These are phyloP conservation scores for Carex scoparia DNA, from an alignment of 176 grass and related monocot species.

Conservation along the genomic window DNA sequence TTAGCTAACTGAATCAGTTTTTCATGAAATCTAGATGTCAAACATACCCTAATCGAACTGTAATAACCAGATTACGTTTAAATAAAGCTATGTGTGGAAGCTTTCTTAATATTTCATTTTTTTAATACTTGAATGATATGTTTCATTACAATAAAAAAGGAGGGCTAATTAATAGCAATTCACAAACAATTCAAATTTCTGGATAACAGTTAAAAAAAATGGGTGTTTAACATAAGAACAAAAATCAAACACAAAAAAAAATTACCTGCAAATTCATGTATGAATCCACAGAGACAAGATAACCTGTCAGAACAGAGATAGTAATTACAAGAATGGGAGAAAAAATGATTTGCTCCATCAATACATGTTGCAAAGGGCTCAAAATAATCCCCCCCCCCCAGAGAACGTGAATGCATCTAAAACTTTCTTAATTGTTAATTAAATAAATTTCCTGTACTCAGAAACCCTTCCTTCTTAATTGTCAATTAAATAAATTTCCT, in stretches of 20 bases:
- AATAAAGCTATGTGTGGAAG: not conserved
- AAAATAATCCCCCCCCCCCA: not conserved
- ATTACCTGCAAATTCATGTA: slow-evolving; percentile 94
- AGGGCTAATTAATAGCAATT: not conserved
- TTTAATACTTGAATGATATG: not conserved
- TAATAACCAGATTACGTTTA: not conserved
- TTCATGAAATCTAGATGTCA: not conserved
- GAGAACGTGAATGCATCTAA: not conserved
- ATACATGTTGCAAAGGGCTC: not conserved
- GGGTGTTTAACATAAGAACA: not conserved
- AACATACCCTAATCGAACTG: not conserved
- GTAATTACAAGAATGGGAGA: not conserved
- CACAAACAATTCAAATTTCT: not conserved
- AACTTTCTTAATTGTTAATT: not conserved
- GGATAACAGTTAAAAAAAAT: not conserved
- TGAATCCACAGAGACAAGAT: slow-evolving; percentile 88
- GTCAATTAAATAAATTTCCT: no score
- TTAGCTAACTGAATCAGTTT: not conserved
- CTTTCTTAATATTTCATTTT: not conserved
- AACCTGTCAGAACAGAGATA: slow-evolving; percentile 35
- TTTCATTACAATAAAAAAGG: not conserved
- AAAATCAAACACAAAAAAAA: not conserved
- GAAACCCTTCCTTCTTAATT: no score
- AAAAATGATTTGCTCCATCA: not conserved
- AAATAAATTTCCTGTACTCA: not conserved